A percentile compares a stretch with the other conserved stretches of the same genome.
These are phyloP conservation scores for Fraxinus ornus DNA, from an alignment of 305 asterid species.

Conservation along the genomic window DNA sequence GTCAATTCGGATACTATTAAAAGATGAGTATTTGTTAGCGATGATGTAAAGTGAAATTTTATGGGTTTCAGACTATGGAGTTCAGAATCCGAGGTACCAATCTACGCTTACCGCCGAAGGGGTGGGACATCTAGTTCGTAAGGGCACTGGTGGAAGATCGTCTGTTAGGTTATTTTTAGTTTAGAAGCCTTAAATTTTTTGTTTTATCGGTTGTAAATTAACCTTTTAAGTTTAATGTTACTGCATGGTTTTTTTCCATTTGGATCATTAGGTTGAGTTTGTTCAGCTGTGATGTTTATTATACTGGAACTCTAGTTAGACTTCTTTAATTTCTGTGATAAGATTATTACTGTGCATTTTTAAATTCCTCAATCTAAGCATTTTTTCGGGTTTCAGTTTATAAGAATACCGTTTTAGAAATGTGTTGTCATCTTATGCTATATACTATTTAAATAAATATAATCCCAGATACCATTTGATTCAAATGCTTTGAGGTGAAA, in stretches of 20 bases:
- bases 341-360: not conserved
- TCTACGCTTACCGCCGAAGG: conserved; percentile 76
- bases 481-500: conserved; percentile 10
- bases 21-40: not conserved
- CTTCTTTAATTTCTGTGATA: not conserved
- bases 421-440: not conserved
- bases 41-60: conserved; percentile 10
- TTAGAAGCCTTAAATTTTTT: conserved; percentile 23
- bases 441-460: not conserved
- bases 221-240: not conserved
- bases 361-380: not conserved
- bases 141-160: conserved; percentile 98
- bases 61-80: conserved; percentile 57
- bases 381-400: not conserved
- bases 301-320: conserved; percentile 1
- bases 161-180: conserved; percentile 69
- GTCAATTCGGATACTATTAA: not conserved
- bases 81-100: conserved; percentile 44
- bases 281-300: not conserved
- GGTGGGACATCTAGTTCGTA: conserved; percentile 78
- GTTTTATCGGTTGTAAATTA: not conserved
- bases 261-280: not conserved
- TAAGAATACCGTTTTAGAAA: not conserved
- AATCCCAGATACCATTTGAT: not conserved
- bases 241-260: not conserved